These are phyloP conservation scores for Talinum fruticosum DNA, from an alignment of 148 eudicot species.

Conservation along the genomic window DNA sequence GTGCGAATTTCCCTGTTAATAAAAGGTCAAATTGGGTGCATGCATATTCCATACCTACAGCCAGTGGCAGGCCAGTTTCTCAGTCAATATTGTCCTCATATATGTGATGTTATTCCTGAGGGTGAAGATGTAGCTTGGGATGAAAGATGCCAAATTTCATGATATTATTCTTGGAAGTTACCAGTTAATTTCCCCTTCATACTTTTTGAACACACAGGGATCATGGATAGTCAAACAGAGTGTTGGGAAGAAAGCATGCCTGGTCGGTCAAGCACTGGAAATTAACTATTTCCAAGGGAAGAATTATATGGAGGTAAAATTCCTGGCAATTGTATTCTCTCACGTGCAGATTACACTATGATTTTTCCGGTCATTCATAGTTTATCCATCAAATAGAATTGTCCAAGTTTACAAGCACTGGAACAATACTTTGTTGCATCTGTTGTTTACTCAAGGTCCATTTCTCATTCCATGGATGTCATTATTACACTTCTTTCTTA, in stretches of 20 bases:
- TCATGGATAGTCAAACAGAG: slow-evolving; percentile 82
- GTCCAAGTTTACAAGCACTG: neutral
- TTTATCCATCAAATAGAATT: neutral
- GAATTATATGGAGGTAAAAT: slow-evolving; percentile 62
- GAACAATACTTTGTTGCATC: too few relatives aligned
- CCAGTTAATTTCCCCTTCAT: too few relatives aligned
- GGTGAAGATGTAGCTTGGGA: too few relatives aligned
- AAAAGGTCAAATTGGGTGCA: neutral
- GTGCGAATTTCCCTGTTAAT: neutral
- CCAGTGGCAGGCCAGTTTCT: neutral
- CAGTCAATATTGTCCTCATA: neutral
- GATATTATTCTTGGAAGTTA: neutral
- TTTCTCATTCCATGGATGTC: too few relatives aligned
- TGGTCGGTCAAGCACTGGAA: slow-evolving; percentile 63
- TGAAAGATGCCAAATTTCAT: neutral
- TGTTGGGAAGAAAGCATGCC: slow-evolving; percentile 70
- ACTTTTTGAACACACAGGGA: too few relatives aligned
- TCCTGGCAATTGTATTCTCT: neutral
- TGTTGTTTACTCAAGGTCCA: too few relatives aligned
- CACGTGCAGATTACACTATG: neutral
- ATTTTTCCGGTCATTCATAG: neutral
- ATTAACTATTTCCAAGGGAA: slow-evolving; percentile 63
- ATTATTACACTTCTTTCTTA: too few relatives aligned
- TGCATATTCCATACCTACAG: neutral
- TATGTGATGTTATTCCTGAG: neutral